phyloP scores from a whole-genome alignment of 1,139 yeast genomes.

The Arxiozyma telluris region DNA sequence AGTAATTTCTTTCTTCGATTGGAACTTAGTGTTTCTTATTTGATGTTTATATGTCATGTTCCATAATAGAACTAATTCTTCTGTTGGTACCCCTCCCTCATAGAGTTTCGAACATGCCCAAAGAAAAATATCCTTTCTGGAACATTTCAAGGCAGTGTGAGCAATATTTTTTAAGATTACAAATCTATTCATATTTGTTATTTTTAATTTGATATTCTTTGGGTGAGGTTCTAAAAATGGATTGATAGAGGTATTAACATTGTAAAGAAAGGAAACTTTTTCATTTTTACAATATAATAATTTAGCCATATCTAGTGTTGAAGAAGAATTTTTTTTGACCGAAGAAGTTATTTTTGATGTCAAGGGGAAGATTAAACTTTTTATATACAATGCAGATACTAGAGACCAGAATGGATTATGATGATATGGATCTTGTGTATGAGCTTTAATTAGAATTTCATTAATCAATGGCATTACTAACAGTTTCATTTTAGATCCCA shows the following conservation, averaged over 20 bases:
- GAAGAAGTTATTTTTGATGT: neutral
- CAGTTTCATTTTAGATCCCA: neutral
- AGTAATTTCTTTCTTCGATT: conserved; percentile 5
- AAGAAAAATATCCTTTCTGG: conserved; percentile 16
- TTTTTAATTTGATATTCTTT: conserved; percentile 11
- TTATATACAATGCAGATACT: conserved; percentile 20
- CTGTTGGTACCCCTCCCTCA: conserved; percentile 14
- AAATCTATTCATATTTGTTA: conserved; percentile 15
- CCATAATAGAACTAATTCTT: conserved; percentile 16
- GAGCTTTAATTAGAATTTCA: conserved; percentile 16
- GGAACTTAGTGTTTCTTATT: conserved; percentile 11
- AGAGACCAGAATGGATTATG: conserved; percentile 17
- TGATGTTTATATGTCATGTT: conserved; percentile 16
- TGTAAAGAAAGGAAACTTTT: neutral
- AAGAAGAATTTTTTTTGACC: neutral
- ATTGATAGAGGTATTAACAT: conserved; percentile 8
- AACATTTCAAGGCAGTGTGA: conserved; percentile 10
- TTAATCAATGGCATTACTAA: conserved; percentile 10
- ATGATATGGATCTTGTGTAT: conserved; percentile 18
- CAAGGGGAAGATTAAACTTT: conserved; percentile 6
- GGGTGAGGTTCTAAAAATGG: conserved; percentile 20
- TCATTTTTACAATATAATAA: conserved; percentile 10
- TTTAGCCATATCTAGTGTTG: conserved; percentile 17
- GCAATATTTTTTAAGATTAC: conserved; percentile 22
- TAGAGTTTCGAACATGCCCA: conserved; percentile 23